Evolutionary conservation across 1,139 yeast genomes (phyloP).

Genomic region (Geotrichum klebahnii): DNA sequence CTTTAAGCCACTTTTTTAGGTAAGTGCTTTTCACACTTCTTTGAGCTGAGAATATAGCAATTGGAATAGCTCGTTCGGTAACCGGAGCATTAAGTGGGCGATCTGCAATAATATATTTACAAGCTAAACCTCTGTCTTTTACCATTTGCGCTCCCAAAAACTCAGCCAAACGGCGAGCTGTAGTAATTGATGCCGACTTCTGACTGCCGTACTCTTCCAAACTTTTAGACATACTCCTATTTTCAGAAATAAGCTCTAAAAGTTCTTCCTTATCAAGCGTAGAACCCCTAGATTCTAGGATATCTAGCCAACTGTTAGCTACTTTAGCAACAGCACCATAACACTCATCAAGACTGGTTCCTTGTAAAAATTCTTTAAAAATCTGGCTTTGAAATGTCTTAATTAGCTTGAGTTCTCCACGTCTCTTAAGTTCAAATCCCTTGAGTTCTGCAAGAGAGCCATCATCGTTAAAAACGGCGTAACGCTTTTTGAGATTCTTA

Average conservation of each 20-base stretch:
- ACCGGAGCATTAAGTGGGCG: conserved; percentile 85
- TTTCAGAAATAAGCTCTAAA: conserved; percentile 91
- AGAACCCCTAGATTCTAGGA: conserved; percentile 78
- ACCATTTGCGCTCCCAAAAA: conserved; percentile 97
- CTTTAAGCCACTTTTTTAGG: conserved; percentile 82
- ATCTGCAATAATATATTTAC: conserved; percentile 86
- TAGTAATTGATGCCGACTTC: conserved; percentile 92
- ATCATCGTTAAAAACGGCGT: conserved; percentile 94
- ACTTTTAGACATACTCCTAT: conserved; percentile 90
- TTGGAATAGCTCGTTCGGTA: conserved; percentile 95
- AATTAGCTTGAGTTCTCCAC: conserved; percentile 92
- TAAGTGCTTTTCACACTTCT: conserved; percentile 54
- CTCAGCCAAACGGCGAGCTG: conserved; percentile 89
- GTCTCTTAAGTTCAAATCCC: conserved; percentile 93
- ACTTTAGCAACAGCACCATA: conserved; percentile 86
- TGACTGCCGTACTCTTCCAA: conserved; percentile 84
- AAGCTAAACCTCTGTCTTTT: conserved; percentile 91
- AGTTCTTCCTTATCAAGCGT: conserved; percentile 92
- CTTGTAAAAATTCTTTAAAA: conserved; percentile 85
- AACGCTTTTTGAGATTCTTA: conserved; percentile 90
- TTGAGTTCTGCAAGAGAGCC: conserved; percentile 92
- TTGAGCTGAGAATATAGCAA: conserved; percentile 89
- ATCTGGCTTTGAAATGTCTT: conserved; percentile 94
- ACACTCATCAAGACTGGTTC: conserved; percentile 70
- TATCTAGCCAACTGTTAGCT: conserved; percentile 95